Evolutionary conservation across 441 rosid species (phyloP).

Genomic region (Bocquillonia castaneifolia): DNA sequence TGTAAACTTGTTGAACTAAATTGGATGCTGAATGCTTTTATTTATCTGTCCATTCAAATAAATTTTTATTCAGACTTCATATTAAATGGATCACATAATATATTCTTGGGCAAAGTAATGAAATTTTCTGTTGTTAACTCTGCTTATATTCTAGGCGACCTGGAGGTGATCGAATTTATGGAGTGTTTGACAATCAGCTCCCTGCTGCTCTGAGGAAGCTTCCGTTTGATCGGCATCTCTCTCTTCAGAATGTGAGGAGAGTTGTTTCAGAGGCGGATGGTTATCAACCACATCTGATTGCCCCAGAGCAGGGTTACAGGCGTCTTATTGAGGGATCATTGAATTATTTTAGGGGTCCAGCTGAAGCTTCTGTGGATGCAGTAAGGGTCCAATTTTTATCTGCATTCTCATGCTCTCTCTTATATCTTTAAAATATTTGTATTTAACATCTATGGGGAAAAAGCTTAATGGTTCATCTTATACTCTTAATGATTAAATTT

Average conservation of each 20-base stretch:
- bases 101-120: neutral
- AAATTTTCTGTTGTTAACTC: constrained; percentile 5
- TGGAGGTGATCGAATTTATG: constrained; percentile 94
- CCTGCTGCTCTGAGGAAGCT: constrained; percentile 90
- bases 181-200: constrained; percentile 91
- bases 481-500: too few species aligned
- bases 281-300: constrained; percentile 88
- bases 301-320: constrained; percentile 92
- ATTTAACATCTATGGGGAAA: neutral
- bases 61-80: neutral
- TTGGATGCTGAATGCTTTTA: neutral
- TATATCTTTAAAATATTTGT: neutral
- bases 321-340: constrained; percentile 71
- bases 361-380: constrained; percentile 92
- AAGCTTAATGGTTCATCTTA: neutral
- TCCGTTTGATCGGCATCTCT: constrained; percentile 86
- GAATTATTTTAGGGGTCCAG: constrained; percentile 75
- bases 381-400: constrained; percentile 36
- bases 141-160: constrained; percentile 58
- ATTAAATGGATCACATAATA: neutral
- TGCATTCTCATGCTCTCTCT: neutral
- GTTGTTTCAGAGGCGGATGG: constrained; percentile 95
- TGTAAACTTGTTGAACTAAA: constrained; percentile 6
- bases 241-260: constrained; percentile 70
- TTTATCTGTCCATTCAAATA: constrained; percentile 1